A percentile compares a stretch with the other conserved stretches of the same genome.
Evolutionary conservation across 805 yeast genomes (phyloP).

Genomic region (Brettanomyces bruxellensis): DNA sequence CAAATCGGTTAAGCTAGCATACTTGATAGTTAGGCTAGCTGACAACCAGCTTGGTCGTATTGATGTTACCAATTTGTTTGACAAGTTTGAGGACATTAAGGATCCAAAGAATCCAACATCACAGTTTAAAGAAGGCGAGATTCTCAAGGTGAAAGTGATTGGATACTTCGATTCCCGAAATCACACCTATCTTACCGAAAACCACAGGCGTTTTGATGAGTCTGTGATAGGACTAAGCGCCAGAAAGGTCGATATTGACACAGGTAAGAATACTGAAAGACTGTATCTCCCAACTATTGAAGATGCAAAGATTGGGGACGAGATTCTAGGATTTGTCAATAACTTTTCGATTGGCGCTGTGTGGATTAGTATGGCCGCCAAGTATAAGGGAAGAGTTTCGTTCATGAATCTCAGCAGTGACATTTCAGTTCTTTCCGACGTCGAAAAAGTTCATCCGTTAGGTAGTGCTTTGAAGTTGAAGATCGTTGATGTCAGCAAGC

Average conservation of each 20-base stretch:
- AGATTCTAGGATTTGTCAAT: constrained; percentile 54
- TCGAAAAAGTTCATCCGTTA: constrained; percentile 54
- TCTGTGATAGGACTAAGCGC: constrained; percentile 54
- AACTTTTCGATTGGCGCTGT: constrained; percentile 49
- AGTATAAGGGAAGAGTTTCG: constrained; percentile 56
- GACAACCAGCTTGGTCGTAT: constrained; percentile 74
- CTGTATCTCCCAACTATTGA: constrained; percentile 26
- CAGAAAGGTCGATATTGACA: constrained; percentile 7
- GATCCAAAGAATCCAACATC: constrained; percentile 51
- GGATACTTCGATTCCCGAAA: constrained; percentile 70
- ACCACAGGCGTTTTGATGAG: constrained; percentile 48
- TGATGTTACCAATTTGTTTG: constrained; percentile 65
- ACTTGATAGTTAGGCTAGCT: constrained; percentile 66
- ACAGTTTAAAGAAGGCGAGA: constrained; percentile 48
- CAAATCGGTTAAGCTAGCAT: constrained; percentile 58
- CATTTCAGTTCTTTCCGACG: constrained; percentile 33
- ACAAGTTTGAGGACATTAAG: constrained; percentile 40
- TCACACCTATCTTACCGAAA: constrained; percentile 57
- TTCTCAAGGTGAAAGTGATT: constrained; percentile 53
- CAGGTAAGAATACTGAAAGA: constrained; percentile 34
- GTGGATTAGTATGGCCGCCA: constrained; percentile 66
- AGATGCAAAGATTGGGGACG: constrained; percentile 40
- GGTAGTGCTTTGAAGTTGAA: constrained; percentile 61
- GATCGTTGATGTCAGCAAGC: constrained; percentile 45
- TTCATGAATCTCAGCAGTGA: constrained; percentile 55